phyloP scores from a whole-genome alignment of 2,329 filamentous ascomycete species.

The Penicillium glabrum region DNA sequence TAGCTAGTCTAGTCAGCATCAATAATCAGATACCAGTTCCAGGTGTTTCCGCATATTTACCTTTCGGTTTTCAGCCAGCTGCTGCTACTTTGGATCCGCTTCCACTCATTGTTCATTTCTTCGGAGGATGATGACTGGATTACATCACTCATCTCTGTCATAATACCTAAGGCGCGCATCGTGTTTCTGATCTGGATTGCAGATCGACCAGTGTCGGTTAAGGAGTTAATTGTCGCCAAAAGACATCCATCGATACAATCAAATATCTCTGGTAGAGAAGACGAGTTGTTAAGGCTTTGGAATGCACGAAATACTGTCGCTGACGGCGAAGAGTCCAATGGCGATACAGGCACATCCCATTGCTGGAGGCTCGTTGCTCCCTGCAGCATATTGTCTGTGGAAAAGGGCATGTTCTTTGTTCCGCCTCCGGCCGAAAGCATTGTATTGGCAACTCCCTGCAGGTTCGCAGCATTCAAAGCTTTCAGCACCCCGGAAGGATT shows the following conservation, averaged over 20 bases:
- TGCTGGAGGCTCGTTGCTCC: conserved; percentile 81
- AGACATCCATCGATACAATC: conserved; percentile 63
- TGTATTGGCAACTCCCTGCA: conserved; percentile 82
- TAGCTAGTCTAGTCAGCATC: conserved; percentile 36
- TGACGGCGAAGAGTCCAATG: conserved; percentile 60
- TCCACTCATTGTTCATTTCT: conserved; percentile 63
- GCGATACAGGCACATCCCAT: conserved; percentile 83
- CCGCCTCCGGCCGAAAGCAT: conserved; percentile 65
- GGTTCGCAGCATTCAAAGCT: conserved; percentile 75
- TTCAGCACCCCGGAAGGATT: conserved; percentile 72
- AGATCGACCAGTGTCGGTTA: conserved; percentile 38
- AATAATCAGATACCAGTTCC: background rate
- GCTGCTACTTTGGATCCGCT: conserved; percentile 64
- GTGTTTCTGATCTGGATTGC: conserved; percentile 53
- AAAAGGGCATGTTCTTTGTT: conserved; percentile 48
- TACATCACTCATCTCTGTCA: conserved; percentile 81
- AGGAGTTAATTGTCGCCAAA: conserved; percentile 45
- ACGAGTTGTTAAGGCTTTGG: conserved; percentile 71
- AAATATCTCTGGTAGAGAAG: conserved; percentile 55
- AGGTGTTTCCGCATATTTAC: conserved; percentile 45
- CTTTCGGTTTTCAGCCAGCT: conserved; percentile 81
- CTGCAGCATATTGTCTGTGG: conserved; percentile 71
- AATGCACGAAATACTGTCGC: conserved; percentile 77
- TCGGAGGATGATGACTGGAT: conserved; percentile 60
- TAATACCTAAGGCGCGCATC: conserved; percentile 65